A percentile compares a stretch with the other conserved stretches of the same genome.
Conservation (phyloP, 768 basidiomycete species). For the Macrocybe gigantea region DNA sequence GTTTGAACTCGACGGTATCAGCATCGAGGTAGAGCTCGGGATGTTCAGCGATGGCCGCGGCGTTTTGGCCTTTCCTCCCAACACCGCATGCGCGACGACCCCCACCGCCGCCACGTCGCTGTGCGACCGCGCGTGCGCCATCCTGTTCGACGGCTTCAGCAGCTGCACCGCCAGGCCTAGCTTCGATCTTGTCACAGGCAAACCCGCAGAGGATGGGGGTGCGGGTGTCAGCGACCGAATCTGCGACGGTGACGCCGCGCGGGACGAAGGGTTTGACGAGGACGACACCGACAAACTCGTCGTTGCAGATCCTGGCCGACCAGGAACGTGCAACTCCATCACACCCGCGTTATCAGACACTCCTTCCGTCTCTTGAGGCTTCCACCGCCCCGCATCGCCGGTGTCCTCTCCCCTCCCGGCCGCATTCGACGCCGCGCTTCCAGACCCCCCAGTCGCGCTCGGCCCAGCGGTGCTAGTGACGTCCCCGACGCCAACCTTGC, state of each 20-base stretch:
- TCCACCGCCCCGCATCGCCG: too few species aligned
- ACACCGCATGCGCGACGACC: conserved; percentile 2
- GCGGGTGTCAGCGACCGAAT: too few species aligned
- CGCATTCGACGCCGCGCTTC: conserved; percentile 17
- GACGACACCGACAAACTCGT: too few species aligned
- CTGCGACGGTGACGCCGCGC: too few species aligned
- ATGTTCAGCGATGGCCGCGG: conserved; percentile 28
- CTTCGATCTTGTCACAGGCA: conserved; percentile 27
- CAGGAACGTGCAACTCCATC: too few species aligned
- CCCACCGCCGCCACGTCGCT: conserved; percentile 22
- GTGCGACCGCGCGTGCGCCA: conserved; percentile 32
- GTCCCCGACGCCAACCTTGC: conserved; percentile 68
- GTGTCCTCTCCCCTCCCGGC: conserved; percentile 12
- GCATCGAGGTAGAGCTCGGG: conserved; percentile 13
- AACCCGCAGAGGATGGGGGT: background rate
- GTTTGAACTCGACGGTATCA: too few species aligned
- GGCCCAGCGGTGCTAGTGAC: conserved; percentile 23
- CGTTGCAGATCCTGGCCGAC: too few species aligned
- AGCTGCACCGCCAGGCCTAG: conserved; percentile 36
- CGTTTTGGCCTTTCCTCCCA: background rate
- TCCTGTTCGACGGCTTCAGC: conserved; percentile 29
- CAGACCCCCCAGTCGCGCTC: background rate
- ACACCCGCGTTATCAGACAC: too few species aligned
- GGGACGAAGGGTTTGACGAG: too few species aligned
- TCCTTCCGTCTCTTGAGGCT: too few species aligned